Percentiles rank a stretch among this genome's conserved stretches.
phyloP scores from a whole-genome alignment of 2,329 filamentous ascomycete species.

The Cryphonectria japonica region DNA sequence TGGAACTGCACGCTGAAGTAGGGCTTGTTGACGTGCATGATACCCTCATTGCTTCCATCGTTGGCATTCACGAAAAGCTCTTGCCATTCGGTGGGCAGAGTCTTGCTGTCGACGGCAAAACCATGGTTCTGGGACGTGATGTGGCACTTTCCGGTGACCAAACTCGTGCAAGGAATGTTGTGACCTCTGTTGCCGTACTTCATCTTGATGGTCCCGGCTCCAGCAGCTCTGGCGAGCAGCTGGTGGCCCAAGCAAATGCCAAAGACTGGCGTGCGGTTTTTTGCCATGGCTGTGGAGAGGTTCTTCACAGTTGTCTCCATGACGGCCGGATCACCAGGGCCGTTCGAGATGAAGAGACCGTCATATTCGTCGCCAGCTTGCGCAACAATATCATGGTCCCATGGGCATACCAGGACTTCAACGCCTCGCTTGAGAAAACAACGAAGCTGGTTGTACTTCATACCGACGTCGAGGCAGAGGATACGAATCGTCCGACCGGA shows the following conservation, averaged over 20 bases:
- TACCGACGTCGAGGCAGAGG: conserved; percentile 91
- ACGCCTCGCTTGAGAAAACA: conserved; percentile 91
- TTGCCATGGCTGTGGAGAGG: conserved; percentile 74
- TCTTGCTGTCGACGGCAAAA: conserved; percentile 84
- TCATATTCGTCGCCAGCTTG: conserved; percentile 85
- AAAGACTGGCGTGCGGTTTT: conserved; percentile 85
- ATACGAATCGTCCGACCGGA: conserved; percentile 87
- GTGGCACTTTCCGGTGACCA: conserved; percentile 95
- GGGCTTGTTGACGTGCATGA: conserved; percentile 81
- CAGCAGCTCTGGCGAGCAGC: conserved; percentile 84
- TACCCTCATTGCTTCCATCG: conserved; percentile 97
- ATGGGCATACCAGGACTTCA: conserved; percentile 92
- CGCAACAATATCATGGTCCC: conserved; percentile 88
- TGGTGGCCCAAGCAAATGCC: conserved; percentile 97
- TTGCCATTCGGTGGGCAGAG: conserved; percentile 78
- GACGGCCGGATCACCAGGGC: conserved; percentile 90
- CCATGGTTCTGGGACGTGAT: conserved; percentile 99
- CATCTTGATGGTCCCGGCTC: conserved; percentile 89
- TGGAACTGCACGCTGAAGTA: conserved; percentile 99
- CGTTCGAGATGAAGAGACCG: conserved; percentile 97
- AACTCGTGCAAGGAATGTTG: conserved; percentile 97
- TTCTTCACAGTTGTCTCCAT: conserved; percentile 80
- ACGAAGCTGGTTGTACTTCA: conserved; percentile 97
- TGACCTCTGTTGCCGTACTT: conserved; percentile 99
- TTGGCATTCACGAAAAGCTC: conserved; percentile 98